phyloP scores from a whole-genome alignment of 129 eudicot species.

The Artemisia argyi region DNA sequence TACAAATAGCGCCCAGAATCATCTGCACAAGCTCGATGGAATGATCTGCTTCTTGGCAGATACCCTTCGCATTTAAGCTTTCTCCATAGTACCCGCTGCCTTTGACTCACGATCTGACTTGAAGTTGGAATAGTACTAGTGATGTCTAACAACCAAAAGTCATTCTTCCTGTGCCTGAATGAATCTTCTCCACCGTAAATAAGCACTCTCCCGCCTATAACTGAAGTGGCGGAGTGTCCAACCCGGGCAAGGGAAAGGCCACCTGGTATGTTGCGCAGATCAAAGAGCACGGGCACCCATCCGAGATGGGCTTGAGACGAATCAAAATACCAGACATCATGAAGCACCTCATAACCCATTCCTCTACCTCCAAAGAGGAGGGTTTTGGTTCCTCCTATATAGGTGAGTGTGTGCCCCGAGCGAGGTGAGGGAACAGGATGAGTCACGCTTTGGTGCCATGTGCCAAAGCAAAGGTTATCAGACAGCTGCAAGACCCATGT shows the following conservation, averaged over 20 bases:
- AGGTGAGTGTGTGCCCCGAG: slow-evolving; percentile 90
- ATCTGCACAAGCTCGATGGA: slow-evolving; percentile 89
- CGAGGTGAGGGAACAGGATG: slow-evolving; percentile 73
- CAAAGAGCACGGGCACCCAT: slow-evolving; percentile 65
- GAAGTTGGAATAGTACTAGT: slow-evolving; percentile 15
- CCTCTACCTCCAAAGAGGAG: slow-evolving; percentile 96
- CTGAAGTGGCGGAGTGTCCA: slow-evolving; percentile 89
- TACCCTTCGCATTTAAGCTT: slow-evolving; percentile 56
- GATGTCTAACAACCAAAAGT: slow-evolving; percentile 88
- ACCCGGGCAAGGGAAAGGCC: slow-evolving; percentile 84
- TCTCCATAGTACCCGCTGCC: slow-evolving; percentile 54
- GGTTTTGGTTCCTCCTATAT: slow-evolving; percentile 51
- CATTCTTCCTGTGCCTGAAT: slow-evolving; percentile 75
- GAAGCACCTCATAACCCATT: slow-evolving; percentile 73
- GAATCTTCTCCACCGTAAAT: slow-evolving; percentile 95
- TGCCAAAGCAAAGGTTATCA: slow-evolving; percentile 61
- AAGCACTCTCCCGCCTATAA: slow-evolving; percentile 70
- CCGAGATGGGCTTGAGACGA: slow-evolving; percentile 43
- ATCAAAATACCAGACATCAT: slow-evolving; percentile 86
- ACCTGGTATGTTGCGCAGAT: slow-evolving; percentile 44
- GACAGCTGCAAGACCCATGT: slow-evolving; percentile 79
- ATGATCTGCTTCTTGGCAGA: slow-evolving; percentile 69
- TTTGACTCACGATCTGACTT: slow-evolving; percentile 29
- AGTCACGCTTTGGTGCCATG: slow-evolving; percentile 65
- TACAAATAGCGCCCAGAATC: slow-evolving; percentile 63